These are phyloP conservation scores for Xylariaceae sp. DNA, from an alignment of 2,329 filamentous ascomycete species.

Conservation along the genomic window DNA sequence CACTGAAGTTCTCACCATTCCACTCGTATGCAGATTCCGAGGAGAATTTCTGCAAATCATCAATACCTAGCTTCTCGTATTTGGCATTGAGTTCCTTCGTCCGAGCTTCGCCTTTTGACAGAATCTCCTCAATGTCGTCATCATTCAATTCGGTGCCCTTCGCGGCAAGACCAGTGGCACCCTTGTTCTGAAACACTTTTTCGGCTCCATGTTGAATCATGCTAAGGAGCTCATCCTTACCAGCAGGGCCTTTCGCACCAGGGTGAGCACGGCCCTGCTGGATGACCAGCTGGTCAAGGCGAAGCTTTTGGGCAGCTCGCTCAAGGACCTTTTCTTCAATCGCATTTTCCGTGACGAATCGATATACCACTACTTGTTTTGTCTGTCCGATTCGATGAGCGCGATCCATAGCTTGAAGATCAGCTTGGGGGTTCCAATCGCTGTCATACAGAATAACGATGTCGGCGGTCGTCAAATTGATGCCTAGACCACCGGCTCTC, in stretches of 20 bases:
- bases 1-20: constrained; percentile 96
- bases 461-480: constrained; percentile 91
- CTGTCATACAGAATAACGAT: constrained; percentile 96
- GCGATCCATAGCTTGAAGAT: constrained; percentile 97
- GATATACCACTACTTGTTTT: constrained; percentile 94
- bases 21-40: constrained; percentile 98
- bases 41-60: constrained; percentile 95
- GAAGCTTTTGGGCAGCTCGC: constrained; percentile 91
- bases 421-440: constrained; percentile 98
- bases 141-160: constrained; percentile 64
- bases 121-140: constrained; percentile 83
- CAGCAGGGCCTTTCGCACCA: constrained; percentile 83
- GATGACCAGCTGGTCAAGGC: constrained; percentile 94
- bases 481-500: constrained; percentile 89
- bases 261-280: constrained; percentile 93
- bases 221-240: constrained; percentile 89
- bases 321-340: constrained; percentile 98
- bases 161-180: constrained; percentile 55
- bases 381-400: constrained; percentile 98
- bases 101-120: constrained; percentile 78
- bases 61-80: constrained; percentile 94
- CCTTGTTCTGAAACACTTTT: constrained; percentile 77
- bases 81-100: constrained; percentile 87
- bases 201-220: constrained; percentile 99
- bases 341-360: constrained; percentile 95